A percentile compares a stretch with the other conserved stretches of the same genome.
Evolutionary conservation across 305 asterid genomes (phyloP).

Genomic region (Lippia alba): DNA sequence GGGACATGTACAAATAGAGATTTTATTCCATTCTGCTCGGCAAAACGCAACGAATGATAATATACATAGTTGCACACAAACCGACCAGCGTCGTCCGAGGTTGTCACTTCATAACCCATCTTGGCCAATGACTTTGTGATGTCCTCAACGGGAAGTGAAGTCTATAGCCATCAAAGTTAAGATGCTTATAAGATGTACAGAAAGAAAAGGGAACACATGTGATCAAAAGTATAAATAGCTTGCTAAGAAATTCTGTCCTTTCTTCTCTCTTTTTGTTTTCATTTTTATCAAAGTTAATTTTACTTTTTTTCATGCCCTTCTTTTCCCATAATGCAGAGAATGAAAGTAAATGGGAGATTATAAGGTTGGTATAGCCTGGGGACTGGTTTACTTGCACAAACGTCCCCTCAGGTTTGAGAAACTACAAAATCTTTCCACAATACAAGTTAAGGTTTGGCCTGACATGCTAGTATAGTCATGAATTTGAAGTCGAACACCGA

Average conservation of each 20-base stretch:
- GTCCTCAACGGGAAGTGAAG: slow-evolving; percentile 73
- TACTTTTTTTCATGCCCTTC: no score
- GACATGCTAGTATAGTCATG: no score
- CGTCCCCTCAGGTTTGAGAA: no score
- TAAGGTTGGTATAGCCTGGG: no score
- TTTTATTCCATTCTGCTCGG: slow-evolving; percentile 55
- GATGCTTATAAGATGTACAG: background rate
- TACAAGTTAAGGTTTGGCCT: no score
- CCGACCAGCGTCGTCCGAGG: slow-evolving; percentile 67
- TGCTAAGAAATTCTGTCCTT: background rate
- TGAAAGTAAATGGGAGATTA: background rate
- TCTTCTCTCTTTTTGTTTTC: no score
- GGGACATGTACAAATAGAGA: slow-evolving; percentile 83
- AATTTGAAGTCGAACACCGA: no score
- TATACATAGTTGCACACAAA: slow-evolving; percentile 69
- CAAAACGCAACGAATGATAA: slow-evolving; percentile 66
- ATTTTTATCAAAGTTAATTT: no score
- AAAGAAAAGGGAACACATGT: background rate
- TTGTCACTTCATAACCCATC: slow-evolving; percentile 61
- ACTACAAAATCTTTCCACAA: no score
- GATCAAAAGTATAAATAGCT: background rate
- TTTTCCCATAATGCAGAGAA: background rate
- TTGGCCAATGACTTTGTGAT: slow-evolving; percentile 64
- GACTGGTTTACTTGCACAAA: no score
- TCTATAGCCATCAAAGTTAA: slow-evolving; percentile 47